These are phyloP conservation scores for Paspalum vaginatum DNA, from an alignment of 176 grass and related monocot species.

Conservation along the genomic window DNA sequence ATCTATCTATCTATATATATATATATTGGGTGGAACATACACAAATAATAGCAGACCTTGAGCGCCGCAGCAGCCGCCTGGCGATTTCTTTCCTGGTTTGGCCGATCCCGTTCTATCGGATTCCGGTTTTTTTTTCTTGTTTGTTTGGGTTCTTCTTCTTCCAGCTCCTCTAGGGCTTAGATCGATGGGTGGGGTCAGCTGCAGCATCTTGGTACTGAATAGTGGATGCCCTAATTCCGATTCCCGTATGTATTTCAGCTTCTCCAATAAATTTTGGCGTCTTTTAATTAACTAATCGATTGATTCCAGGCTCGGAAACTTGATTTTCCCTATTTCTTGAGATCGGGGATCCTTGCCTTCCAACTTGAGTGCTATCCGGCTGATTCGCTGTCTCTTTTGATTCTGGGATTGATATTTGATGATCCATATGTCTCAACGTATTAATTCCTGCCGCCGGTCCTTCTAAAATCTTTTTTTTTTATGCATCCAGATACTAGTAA, in stretches of 20 bases:
- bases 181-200: not conserved
- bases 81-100: not conserved
- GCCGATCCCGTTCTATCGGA: not conserved
- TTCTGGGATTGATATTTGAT: constrained; percentile 20
- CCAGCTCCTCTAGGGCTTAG: not conserved
- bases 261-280: not conserved
- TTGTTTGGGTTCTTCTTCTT: not conserved
- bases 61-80: not conserved
- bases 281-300: not conserved
- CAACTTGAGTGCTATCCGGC: not conserved
- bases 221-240: not conserved
- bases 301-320: constrained; percentile 19
- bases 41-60: no score
- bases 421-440: not conserved
- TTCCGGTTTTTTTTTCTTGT: not conserved
- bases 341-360: constrained; percentile 19
- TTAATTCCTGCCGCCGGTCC: not conserved
- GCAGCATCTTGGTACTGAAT: not conserved
- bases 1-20: not conserved
- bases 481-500: not conserved
- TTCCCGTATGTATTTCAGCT: not conserved
- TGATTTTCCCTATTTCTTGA: constrained; percentile 17
- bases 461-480: not conserved
- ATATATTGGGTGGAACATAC: no score
- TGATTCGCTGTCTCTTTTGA: constrained; percentile 1